phyloP scores from a whole-genome alignment of 129 eudicot genomes.

The Glebionis coronaria region DNA sequence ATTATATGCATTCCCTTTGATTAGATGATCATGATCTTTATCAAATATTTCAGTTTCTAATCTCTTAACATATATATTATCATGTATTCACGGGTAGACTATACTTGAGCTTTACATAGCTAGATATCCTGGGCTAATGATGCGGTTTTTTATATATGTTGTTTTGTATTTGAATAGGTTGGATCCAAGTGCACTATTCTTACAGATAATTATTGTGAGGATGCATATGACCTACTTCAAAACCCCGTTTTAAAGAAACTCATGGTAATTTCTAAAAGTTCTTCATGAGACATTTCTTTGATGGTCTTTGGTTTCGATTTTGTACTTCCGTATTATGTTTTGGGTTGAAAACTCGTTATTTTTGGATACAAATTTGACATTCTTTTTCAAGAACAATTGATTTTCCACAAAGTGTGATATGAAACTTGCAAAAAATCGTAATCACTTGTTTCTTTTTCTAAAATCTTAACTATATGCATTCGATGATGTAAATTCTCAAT shows the following conservation, averaged over 20 bases:
- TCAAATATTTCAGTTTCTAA: neutral
- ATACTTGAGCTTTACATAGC: conserved; percentile 1
- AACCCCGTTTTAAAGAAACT: conserved; percentile 63
- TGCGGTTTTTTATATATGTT: neutral
- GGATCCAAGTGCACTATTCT: conserved; percentile 72
- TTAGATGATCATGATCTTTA: no score
- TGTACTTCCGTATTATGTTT: neutral
- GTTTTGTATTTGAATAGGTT: conserved; percentile 35
- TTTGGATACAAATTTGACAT: no score
- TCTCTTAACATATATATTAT: neutral
- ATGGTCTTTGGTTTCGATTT: neutral
- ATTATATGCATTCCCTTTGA: no score
- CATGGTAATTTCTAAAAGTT: conserved; percentile 41
- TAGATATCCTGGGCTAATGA: neutral
- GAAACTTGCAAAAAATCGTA: neutral
- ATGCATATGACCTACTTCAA: conserved; percentile 78
- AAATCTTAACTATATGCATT: conserved; percentile 11
- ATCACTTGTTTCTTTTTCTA: neutral
- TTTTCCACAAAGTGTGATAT: no score
- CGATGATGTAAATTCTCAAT: neutral
- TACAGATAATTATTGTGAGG: conserved; percentile 80
- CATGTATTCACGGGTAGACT: neutral
- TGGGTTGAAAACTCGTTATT: no score
- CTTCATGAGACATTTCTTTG: neutral
- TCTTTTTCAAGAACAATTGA: no score